phyloP scores from a whole-genome alignment of 2,329 filamentous ascomycete species.

The Diaporthe sp. region DNA sequence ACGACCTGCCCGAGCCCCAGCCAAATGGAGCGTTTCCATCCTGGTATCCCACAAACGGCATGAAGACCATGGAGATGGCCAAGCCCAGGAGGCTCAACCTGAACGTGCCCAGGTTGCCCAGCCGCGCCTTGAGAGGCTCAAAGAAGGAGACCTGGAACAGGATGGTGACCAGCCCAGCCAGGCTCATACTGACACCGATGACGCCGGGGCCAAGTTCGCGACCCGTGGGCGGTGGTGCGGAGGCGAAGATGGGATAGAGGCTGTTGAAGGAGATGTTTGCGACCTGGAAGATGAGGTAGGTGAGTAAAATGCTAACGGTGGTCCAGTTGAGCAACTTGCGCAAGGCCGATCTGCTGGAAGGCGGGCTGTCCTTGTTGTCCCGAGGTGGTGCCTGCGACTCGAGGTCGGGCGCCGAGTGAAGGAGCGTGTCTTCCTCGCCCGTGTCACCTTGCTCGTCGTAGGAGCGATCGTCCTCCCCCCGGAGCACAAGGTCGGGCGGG shows the following conservation, averaged over 20 bases:
- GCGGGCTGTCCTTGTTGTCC: conserved; percentile 57
- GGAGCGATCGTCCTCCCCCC: conserved; percentile 36
- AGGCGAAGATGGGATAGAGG: conserved; percentile 92
- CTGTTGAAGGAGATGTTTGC: conserved; percentile 96
- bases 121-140: conserved; percentile 77
- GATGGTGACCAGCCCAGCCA: conserved; percentile 87
- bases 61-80: conserved; percentile 83
- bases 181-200: conserved; percentile 86
- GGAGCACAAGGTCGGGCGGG: neutral
- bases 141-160: conserved; percentile 91
- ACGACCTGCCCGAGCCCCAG: conserved; percentile 70
- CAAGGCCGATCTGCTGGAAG: conserved; percentile 53
- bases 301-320: conserved; percentile 82
- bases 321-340: conserved; percentile 79
- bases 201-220: conserved; percentile 79
- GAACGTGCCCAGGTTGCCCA: conserved; percentile 90
- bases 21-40: conserved; percentile 67
- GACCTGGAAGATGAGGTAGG: conserved; percentile 93
- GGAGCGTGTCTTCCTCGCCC: conserved; percentile 30
- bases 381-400: conserved; percentile 46
- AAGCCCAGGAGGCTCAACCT: conserved; percentile 82
- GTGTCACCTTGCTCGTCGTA: conserved; percentile 32
- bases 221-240: conserved; percentile 79
- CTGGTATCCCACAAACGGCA: conserved; percentile 89
- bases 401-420: conserved; percentile 21